These are phyloP conservation scores for Balansia obtecta DNA, from an alignment of 2,329 filamentous ascomycete species.

Conservation along the genomic window DNA sequence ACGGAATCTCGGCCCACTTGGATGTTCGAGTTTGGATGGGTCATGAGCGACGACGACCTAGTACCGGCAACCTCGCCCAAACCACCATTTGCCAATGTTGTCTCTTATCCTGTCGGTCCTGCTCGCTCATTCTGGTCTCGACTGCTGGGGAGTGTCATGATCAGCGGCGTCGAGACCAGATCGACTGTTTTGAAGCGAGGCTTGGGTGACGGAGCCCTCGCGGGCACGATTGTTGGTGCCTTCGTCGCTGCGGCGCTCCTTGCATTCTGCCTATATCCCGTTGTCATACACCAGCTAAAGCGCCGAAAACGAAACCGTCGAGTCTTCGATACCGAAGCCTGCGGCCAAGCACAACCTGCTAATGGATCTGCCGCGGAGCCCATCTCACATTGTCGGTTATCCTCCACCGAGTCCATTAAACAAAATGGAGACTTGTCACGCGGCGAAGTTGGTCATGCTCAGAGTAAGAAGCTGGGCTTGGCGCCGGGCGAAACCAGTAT, in stretches of 20 bases:
- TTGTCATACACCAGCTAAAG: conserved; percentile 22
- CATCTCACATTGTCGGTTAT: conserved; percentile 18
- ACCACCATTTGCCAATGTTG: neutral
- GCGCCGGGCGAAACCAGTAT: conserved; percentile 8
- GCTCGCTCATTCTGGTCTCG: neutral
- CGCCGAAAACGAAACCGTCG: conserved; percentile 13
- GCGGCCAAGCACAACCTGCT: conserved; percentile 10
- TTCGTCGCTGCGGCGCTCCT: conserved; percentile 21
- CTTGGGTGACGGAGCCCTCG: conserved; percentile 23
- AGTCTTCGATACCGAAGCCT: conserved; percentile 20
- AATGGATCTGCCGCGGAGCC: conserved; percentile 6
- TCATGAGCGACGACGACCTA: conserved; percentile 2
- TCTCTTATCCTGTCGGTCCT: neutral
- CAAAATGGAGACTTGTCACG: conserved; percentile 16
- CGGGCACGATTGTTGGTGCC: conserved; percentile 25
- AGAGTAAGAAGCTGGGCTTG: conserved; percentile 17
- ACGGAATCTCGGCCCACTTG: no score
- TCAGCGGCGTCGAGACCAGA: conserved; percentile 4
- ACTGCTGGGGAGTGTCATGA: neutral
- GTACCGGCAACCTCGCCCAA: neutral
- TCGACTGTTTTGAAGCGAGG: conserved; percentile 15
- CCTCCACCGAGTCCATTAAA: conserved; percentile 25
- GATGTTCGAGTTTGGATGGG: neutral
- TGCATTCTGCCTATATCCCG: conserved; percentile 26
- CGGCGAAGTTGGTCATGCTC: conserved; percentile 11